These are phyloP conservation scores for Acorus gramineus DNA, from an alignment of 106 monocot species.

Conservation along the genomic window DNA sequence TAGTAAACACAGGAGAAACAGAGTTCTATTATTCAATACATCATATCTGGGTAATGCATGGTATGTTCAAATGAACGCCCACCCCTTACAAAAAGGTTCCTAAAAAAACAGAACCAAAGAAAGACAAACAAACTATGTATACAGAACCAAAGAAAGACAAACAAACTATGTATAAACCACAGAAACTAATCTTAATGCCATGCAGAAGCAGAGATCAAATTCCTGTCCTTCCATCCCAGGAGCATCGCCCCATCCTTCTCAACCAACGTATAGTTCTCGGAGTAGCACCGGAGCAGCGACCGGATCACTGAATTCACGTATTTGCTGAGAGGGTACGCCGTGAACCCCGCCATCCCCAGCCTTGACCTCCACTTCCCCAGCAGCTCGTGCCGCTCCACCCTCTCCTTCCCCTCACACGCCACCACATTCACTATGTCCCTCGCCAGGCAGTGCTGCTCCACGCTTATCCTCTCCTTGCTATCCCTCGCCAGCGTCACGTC, in stretches of 20 bases:
- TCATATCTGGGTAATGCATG: no score
- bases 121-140: no score
- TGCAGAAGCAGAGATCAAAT: constrained; percentile 87
- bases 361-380: constrained; percentile 87
- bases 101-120: no score
- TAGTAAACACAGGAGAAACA: no score
- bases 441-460: constrained; percentile 92
- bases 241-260: constrained; percentile 84
- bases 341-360: constrained; percentile 85
- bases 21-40: no score
- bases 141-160: no score
- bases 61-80: no score
- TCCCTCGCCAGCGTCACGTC: constrained; percentile 57
- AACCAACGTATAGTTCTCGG: constrained; percentile 59
- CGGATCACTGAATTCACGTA: constrained; percentile 83
- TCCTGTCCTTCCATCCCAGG: constrained; percentile 85
- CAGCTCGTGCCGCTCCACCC: constrained; percentile 84
- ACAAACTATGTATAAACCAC: no score
- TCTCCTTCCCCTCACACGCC: constrained; percentile 82
- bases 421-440: constrained; percentile 90
- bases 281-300: constrained; percentile 50
- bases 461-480: constrained; percentile 53
- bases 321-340: constrained; percentile 57
- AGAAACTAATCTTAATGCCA: constrained; percentile 42
- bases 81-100: no score